These are phyloP conservation scores for Chytriomyces sp. DNA, from an alignment of 192 early-diverging fungal species.

Conservation along the genomic window DNA sequence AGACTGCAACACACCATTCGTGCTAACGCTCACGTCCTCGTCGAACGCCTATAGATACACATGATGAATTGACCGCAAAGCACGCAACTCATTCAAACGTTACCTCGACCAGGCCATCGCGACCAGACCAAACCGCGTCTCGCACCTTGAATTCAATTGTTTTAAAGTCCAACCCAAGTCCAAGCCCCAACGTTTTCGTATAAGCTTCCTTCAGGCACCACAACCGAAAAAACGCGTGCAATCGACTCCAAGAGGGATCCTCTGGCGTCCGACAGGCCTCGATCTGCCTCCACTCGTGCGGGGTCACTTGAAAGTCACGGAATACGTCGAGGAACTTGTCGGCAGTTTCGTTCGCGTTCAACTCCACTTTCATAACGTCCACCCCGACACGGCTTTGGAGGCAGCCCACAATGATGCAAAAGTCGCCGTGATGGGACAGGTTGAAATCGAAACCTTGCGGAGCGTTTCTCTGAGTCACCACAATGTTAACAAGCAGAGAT, in stretches of 20 bases:
- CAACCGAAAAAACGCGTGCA: conserved; percentile 25
- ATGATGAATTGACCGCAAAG: neutral
- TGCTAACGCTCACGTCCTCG: neutral
- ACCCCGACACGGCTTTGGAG: conserved; percentile 3
- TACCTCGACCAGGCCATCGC: conserved; percentile 3
- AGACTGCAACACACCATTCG: conserved; percentile 5
- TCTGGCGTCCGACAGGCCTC: neutral
- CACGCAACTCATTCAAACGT: neutral
- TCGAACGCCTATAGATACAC: neutral
- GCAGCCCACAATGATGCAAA: neutral
- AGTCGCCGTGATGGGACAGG: conserved; percentile 31
- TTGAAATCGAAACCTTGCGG: conserved; percentile 19
- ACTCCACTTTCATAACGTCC: conserved; percentile 26
- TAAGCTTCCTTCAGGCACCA: conserved; percentile 35
- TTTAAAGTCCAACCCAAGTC: conserved; percentile 22
- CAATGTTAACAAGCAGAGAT: neutral
- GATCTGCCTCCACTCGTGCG: conserved; percentile 11
- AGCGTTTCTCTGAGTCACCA: neutral
- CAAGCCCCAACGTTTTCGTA: conserved; percentile 25
- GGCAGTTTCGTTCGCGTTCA: neutral
- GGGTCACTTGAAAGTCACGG: conserved; percentile 3
- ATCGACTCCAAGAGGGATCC: neutral
- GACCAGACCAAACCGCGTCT: conserved; percentile 8
- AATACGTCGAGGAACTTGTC: conserved; percentile 6
- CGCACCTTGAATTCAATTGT: conserved; percentile 10